phyloP scores from a whole-genome alignment of 2,329 filamentous ascomycete genomes.

The Verticillium isaacii region DNA sequence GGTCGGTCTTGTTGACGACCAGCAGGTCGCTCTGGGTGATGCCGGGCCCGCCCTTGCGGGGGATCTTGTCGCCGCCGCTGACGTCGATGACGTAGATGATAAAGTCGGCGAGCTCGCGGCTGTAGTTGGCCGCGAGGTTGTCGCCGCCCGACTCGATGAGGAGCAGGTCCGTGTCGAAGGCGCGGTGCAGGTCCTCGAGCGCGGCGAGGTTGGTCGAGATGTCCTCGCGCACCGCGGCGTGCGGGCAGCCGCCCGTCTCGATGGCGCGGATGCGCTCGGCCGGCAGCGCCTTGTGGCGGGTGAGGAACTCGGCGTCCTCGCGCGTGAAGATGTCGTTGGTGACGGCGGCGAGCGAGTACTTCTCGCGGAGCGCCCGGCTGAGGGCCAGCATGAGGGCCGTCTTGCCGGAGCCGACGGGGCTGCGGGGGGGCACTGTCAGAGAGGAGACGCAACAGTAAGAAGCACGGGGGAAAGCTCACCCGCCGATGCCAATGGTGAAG shows the following conservation, averaged over 20 bases:
- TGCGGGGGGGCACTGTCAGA: slow-evolving; percentile 27
- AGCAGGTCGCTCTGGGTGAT: slow-evolving; percentile 95
- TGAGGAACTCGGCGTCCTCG: slow-evolving; percentile 97
- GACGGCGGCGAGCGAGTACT: slow-evolving; percentile 86
- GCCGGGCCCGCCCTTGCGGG: slow-evolving; percentile 89
- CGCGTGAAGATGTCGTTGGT: slow-evolving; percentile 99
- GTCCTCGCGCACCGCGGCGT: slow-evolving; percentile 95
- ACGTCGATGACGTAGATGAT: slow-evolving; percentile 99
- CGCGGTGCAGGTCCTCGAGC: slow-evolving; percentile 78
- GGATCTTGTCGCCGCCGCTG: slow-evolving; percentile 92
- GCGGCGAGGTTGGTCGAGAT: slow-evolving; percentile 91
- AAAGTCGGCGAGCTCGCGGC: slow-evolving; percentile 88
- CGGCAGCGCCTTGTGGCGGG: slow-evolving; percentile 76
- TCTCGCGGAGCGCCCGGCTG: slow-evolving; percentile 74
- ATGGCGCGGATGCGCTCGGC: slow-evolving; percentile 85
- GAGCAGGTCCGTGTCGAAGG: slow-evolving; percentile 76
- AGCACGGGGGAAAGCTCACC: slow-evolving; percentile 49
- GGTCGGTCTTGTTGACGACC: slow-evolving; percentile 95
- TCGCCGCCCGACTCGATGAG: slow-evolving; percentile 95
- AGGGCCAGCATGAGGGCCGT: slow-evolving; percentile 95
- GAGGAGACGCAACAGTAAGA: not conserved
- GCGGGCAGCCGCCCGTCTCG: slow-evolving; percentile 94
- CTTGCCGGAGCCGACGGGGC: slow-evolving; percentile 94
- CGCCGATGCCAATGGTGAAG: slow-evolving; percentile 97
- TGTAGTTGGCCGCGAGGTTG: slow-evolving; percentile 96